A percentile compares a stretch with the other conserved stretches of the same genome.
Evolutionary conservation across 1,139 yeast species (phyloP).

Genomic region (Torulaspora globosa): DNA sequence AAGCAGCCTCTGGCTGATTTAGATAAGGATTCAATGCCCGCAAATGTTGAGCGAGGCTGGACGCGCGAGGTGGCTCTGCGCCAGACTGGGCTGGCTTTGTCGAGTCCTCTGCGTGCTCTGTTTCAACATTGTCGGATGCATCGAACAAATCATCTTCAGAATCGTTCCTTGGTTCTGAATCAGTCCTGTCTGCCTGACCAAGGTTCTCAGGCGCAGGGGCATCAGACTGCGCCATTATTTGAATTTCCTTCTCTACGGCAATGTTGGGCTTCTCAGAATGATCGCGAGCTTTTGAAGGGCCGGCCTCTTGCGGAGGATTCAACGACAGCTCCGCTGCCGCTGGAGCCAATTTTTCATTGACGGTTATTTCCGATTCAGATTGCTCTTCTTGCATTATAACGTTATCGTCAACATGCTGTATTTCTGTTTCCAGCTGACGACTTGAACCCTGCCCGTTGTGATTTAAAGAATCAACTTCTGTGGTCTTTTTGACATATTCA

Average conservation of each 20-base stretch:
- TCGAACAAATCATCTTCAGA: constrained; percentile 3
- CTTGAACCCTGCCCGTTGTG: not conserved
- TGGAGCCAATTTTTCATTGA: not conserved
- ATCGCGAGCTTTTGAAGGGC: not conserved
- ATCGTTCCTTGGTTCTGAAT: not conserved
- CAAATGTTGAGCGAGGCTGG: constrained; percentile 18
- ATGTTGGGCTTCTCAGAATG: not conserved
- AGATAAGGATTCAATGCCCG: constrained; percentile 23
- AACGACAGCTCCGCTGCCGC: not conserved
- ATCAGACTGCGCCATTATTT: not conserved
- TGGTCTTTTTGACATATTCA: not conserved
- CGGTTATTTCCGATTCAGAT: not conserved
- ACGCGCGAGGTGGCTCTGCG: constrained; percentile 1
- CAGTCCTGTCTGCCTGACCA: not conserved
- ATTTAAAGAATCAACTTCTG: not conserved
- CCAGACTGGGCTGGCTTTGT: not conserved
- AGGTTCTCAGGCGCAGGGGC: not conserved
- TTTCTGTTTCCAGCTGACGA: not conserved
- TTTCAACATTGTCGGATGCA: constrained; percentile 3
- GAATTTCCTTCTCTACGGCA: not conserved
- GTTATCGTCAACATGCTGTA: not conserved
- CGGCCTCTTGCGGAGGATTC: not conserved
- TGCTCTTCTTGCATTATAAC: not conserved
- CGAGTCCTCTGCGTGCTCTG: not conserved
- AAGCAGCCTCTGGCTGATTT: constrained; percentile 6